Percentiles rank a stretch among this genome's conserved stretches.
Evolutionary conservation across 2,329 filamentous ascomycete species (phyloP).

Genomic region (Neonectria ditissima): DNA sequence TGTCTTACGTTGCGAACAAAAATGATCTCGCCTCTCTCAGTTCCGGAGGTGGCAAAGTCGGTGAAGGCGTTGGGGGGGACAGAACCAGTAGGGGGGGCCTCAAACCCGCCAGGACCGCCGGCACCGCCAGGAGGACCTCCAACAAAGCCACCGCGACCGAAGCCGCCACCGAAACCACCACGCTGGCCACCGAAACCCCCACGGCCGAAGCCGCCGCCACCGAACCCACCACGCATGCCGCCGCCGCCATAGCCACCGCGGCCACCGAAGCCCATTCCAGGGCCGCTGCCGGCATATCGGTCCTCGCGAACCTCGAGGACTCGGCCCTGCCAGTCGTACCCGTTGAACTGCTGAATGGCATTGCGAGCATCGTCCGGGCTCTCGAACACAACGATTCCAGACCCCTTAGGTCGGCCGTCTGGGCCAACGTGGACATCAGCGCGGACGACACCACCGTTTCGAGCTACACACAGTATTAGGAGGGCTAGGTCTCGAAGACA

Average conservation of each 20-base stretch:
- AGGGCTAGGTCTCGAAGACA: constrained; percentile 2
- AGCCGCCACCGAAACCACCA: constrained; percentile 62
- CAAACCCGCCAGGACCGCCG: constrained; percentile 54
- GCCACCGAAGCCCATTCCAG: constrained; percentile 64
- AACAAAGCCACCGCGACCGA: constrained; percentile 70
- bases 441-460: constrained; percentile 85
- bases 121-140: constrained; percentile 55
- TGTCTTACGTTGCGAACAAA: constrained; percentile 94
- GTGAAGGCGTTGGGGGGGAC: constrained; percentile 89
- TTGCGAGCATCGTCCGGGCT: constrained; percentile 93
- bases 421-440: constrained; percentile 94
- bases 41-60: constrained; percentile 88
- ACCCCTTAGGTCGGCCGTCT: constrained; percentile 94
- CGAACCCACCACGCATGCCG: constrained; percentile 69
- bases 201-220: constrained; percentile 65
- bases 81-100: constrained; percentile 61
- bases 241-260: constrained; percentile 71
- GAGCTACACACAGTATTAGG: constrained; percentile 50
- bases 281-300: constrained; percentile 80
- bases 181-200: constrained; percentile 56
- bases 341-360: constrained; percentile 97
- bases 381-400: constrained; percentile 97
- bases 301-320: constrained; percentile 95
- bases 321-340: constrained; percentile 98
- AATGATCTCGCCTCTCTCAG: constrained; percentile 85